phyloP scores from a whole-genome alignment of 306 rosid genomes.

The Vachellia pachyceras region DNA sequence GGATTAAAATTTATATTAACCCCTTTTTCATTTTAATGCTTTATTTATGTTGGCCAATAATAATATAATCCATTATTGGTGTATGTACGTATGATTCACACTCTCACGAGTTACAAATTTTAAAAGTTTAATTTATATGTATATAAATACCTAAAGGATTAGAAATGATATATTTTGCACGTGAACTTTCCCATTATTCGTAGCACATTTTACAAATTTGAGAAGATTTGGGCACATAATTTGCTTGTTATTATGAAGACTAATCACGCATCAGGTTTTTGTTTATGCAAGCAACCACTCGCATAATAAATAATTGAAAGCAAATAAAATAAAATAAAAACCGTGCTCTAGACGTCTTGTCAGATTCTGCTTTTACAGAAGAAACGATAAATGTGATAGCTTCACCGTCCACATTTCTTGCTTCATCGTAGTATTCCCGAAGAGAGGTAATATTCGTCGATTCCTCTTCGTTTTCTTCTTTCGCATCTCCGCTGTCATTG shows the following conservation, averaged over 20 bases:
- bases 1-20: too few relatives aligned
- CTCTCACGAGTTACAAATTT: background rate
- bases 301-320: background rate
- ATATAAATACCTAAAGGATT: background rate
- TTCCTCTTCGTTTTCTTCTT: slow-evolving; percentile 30
- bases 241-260: background rate
- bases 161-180: background rate
- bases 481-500: slow-evolving; percentile 6
- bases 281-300: background rate
- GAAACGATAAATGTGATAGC: slow-evolving; percentile 40
- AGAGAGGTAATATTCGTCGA: slow-evolving; percentile 54
- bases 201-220: background rate
- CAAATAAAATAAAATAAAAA: background rate
- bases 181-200: background rate
- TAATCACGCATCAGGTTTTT: background rate
- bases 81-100: background rate
- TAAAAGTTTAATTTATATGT: background rate
- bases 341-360: slow-evolving; percentile 55
- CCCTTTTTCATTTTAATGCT: background rate
- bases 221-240: background rate
- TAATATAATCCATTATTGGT: background rate
- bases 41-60: background rate
- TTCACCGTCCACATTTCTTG: slow-evolving; percentile 72
- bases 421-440: slow-evolving; percentile 45
- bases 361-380: slow-evolving; percentile 46